phyloP scores from a whole-genome alignment of 176 grass and related monocot species.

The Luzula sylvatica region DNA sequence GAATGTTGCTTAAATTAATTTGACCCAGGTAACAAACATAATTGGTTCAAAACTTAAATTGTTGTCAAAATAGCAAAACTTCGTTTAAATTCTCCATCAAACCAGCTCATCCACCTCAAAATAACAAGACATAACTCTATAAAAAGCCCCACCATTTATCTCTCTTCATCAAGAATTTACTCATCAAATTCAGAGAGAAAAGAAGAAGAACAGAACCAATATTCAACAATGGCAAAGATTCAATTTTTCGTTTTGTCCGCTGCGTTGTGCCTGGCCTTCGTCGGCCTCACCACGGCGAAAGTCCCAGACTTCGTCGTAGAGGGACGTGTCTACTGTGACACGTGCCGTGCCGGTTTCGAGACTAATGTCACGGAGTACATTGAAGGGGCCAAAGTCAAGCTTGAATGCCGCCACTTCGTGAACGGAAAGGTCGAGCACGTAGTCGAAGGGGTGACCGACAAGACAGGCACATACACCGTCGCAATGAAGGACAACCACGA shows the following conservation, averaged over 20 bases:
- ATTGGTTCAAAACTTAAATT: too few species aligned
- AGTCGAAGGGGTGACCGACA: constrained; percentile 43
- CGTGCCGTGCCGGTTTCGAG: constrained; percentile 69
- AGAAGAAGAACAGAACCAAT: neutral
- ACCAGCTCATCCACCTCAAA: constrained; percentile 13
- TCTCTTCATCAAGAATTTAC: neutral
- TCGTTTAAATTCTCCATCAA: neutral
- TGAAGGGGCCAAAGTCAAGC: constrained; percentile 40
- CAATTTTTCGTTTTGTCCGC: constrained; percentile 4
- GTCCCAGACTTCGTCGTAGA: constrained; percentile 34
- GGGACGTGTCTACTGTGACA: constrained; percentile 69
- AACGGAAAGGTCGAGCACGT: constrained; percentile 5
- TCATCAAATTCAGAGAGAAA: neutral
- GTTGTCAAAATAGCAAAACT: neutral
- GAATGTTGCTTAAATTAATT: too few species aligned
- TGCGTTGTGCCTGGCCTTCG: constrained; percentile 15
- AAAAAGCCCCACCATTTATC: neutral
- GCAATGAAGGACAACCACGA: constrained; percentile 41
- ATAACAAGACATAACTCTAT: constrained; percentile 3
- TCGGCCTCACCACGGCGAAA: constrained; percentile 6
- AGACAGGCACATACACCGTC: constrained; percentile 37
- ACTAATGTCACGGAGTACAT: constrained; percentile 33
- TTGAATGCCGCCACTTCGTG: constrained; percentile 41
- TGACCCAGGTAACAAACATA: too few species aligned
- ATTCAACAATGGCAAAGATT: constrained; percentile 13